Evolutionary conservation across 306 rosid genomes (phyloP).

Genomic region (Phaseolus lunatus): DNA sequence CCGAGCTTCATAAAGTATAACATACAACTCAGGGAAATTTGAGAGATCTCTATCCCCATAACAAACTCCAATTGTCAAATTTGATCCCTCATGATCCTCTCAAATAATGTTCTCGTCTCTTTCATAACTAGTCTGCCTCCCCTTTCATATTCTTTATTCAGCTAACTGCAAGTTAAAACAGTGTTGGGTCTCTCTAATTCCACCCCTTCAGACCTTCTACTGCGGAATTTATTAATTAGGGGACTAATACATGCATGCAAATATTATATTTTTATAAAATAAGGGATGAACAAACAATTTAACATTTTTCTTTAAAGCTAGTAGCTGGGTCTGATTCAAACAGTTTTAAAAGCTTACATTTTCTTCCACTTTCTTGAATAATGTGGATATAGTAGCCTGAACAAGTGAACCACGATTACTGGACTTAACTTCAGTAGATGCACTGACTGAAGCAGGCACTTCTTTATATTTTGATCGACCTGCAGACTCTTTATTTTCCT

Average conservation of each 20-base stretch:
- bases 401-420: slow-evolving; percentile 61
- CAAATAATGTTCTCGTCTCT: background rate
- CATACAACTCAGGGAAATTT: background rate
- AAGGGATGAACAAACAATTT: slow-evolving; percentile 25
- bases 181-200: background rate
- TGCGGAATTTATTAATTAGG: background rate
- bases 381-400: slow-evolving; percentile 78
- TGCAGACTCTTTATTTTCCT: slow-evolving; percentile 52
- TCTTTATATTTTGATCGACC: slow-evolving; percentile 56
- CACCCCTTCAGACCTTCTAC: background rate
- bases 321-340: slow-evolving; percentile 8
- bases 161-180: background rate
- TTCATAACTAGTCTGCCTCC: background rate
- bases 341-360: slow-evolving; percentile 57
- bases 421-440: slow-evolving; percentile 49
- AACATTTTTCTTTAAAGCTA: slow-evolving; percentile 5
- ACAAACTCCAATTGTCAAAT: background rate
- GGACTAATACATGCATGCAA: slow-evolving; percentile 2
- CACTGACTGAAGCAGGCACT: slow-evolving; percentile 40
- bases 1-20: too few relatives aligned
- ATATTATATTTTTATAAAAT: slow-evolving; percentile 17
- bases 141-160: background rate
- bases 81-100: background rate
- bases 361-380: slow-evolving; percentile 87
- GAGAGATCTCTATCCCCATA: background rate